Conservation (phyloP, 192 early-diverging fungal species). For the Spizellomyces punctatus region DNA sequence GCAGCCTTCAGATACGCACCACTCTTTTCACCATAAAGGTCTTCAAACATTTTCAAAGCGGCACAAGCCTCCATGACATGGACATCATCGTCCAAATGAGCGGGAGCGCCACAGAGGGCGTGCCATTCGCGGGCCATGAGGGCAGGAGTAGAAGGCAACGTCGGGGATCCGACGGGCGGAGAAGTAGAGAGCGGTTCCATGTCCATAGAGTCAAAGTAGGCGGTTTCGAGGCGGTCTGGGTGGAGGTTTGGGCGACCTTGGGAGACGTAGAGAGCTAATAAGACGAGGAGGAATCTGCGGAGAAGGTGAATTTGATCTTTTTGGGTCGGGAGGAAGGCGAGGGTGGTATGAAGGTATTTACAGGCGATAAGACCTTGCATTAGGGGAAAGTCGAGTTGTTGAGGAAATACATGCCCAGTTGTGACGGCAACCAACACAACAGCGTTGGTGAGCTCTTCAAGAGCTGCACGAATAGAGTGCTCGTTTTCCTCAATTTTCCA, state of each 20-base stretch:
- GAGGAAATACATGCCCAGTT: constrained; percentile 14
- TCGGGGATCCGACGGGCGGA: constrained; percentile 14
- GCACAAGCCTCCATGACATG: constrained; percentile 18
- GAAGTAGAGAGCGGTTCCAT: constrained; percentile 12
- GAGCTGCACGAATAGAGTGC: constrained; percentile 1
- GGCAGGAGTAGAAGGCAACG: constrained; percentile 7
- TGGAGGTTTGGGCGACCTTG: constrained; percentile 23
- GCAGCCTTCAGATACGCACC: constrained; percentile 16
- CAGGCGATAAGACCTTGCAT: constrained; percentile 16
- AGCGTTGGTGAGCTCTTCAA: constrained; percentile 20
- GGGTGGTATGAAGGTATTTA: background rate
- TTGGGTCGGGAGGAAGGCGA: background rate
- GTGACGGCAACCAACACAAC: constrained; percentile 1
- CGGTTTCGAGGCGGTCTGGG: constrained; percentile 18
- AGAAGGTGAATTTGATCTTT: constrained; percentile 7
- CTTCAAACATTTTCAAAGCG: constrained; percentile 10
- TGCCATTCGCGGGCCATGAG: constrained; percentile 21
- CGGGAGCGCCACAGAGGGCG: constrained; percentile 12
- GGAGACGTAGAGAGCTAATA: constrained; percentile 20
- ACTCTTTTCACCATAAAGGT: constrained; percentile 10
- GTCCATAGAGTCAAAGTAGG: background rate
- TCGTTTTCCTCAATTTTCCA: constrained; percentile 18
- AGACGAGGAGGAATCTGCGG: constrained; percentile 11
- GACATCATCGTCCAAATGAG: constrained; percentile 23
- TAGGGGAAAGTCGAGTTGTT: constrained; percentile 23